Conservation (phyloP, 129 eudicot species). For the Logfia minima region DNA sequence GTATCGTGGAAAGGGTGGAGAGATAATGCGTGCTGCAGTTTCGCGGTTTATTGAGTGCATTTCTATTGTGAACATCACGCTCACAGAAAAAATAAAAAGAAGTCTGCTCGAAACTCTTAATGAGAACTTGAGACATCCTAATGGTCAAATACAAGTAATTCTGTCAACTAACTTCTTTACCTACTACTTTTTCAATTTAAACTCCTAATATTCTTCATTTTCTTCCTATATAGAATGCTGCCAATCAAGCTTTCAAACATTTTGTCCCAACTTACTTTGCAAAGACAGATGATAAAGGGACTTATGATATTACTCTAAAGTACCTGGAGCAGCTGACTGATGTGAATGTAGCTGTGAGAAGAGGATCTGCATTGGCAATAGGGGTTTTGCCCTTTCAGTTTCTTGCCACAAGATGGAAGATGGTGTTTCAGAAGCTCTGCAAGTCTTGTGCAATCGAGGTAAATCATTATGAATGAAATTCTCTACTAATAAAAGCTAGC, state of each 20-base stretch:
- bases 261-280: slow-evolving; percentile 64
- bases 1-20: slow-evolving; percentile 98
- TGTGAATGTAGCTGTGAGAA: slow-evolving; percentile 87
- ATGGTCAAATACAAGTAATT: slow-evolving; percentile 80
- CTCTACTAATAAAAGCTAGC: background rate
- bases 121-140: slow-evolving; percentile 95
- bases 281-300: slow-evolving; percentile 51
- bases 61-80: slow-evolving; percentile 51
- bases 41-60: slow-evolving; percentile 86
- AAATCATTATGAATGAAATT: slow-evolving; percentile 11
- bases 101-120: slow-evolving; percentile 80
- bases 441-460: slow-evolving; percentile 80
- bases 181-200: background rate
- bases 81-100: slow-evolving; percentile 67
- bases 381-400: slow-evolving; percentile 85
- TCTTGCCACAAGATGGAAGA: slow-evolving; percentile 70
- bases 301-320: slow-evolving; percentile 48
- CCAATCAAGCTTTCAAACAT: slow-evolving; percentile 80
- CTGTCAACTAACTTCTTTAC: slow-evolving; percentile 1
- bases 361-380: slow-evolving; percentile 95
- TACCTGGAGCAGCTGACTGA: slow-evolving; percentile 79
- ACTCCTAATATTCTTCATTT: background rate
- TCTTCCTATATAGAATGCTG: slow-evolving; percentile 55
- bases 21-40: slow-evolving; percentile 95
- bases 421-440: slow-evolving; percentile 72